Base-by-base conservation (phyloP, 2,329 filamentous ascomycete genomes). In the Trichoderma arundinaceum region DNA sequence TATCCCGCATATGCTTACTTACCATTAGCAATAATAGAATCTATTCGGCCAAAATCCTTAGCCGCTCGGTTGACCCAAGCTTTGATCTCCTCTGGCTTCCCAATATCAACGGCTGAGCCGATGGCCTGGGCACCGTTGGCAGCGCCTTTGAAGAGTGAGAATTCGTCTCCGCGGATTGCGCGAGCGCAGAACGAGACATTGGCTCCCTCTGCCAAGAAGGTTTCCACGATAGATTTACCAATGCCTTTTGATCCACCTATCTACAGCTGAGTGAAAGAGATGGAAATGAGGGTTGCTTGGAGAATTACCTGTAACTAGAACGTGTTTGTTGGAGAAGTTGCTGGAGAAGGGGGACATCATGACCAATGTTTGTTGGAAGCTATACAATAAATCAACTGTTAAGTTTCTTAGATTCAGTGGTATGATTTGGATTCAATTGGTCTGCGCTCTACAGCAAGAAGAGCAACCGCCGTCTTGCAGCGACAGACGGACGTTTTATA, bases 111-210 rank as follows among this genome's bases (percentile, higher is more conserved):
- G 12, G 57, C 67, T 1, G 67, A 59, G 0, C 72, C 71, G 8
- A 72, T 52, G 1, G 68, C 72, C 3, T 65, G 66, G 6, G 70
- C 68, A 12, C 60, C 66, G 3, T 66, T 43, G 0, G 49, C 35
- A 4, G 64, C 53, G 3, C 51, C 67, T 8, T 64, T 59, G 39
- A 70, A 70, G 12, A 15, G n/a, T 2, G 41, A 44, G 13, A 74
- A 74, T 9, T 74, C 71, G 19, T 74, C 61, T 7, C 67, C 68
- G 1, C 62, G 65, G 1, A 68, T 46, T 3, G 64, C 64, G 4
- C 72, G 70, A 7, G 72, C 66, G 6, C 72, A 72, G 4, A 72
- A 74, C 1, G 72, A 74, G 3, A 74, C 72, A 19, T 74, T 73
- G 12, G 71, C 72, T 6, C 72, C 71, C 35, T 73, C 72, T n/a